These are phyloP conservation scores for Pulveroboletus frians DNA, from an alignment of 768 basidiomycete genomes.

Conservation along the genomic window DNA sequence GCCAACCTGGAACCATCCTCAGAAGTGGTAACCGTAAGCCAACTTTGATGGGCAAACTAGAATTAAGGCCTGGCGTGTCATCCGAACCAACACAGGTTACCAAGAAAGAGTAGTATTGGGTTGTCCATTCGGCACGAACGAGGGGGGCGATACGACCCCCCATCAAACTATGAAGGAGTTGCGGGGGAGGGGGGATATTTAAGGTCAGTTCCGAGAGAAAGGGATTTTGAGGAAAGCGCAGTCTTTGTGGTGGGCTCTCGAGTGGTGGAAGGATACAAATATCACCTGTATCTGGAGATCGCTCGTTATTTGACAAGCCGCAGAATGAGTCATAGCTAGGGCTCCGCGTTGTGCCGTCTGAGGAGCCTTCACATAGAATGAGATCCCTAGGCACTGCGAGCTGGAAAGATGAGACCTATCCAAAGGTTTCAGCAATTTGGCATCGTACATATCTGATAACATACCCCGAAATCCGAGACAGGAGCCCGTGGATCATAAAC, in stretches of 20 bases:
- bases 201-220: neutral
- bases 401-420: constrained; percentile 15
- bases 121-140: constrained; percentile 41
- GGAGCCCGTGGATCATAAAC: constrained; percentile 19
- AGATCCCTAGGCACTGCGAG: constrained; percentile 18
- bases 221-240: neutral
- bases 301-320: constrained; percentile 7
- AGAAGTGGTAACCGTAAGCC: constrained; percentile 7
- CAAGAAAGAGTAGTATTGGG: constrained; percentile 30
- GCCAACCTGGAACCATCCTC: neutral
- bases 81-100: constrained; percentile 35
- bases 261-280: constrained; percentile 27
- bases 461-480: constrained; percentile 16
- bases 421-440: constrained; percentile 6
- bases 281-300: neutral
- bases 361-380: constrained; percentile 5
- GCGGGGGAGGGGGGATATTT: neutral
- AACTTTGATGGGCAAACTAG: constrained; percentile 26
- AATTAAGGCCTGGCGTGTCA: constrained; percentile 21
- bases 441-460: neutral
- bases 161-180: neutral
- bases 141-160: constrained; percentile 20
- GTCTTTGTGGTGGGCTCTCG: constrained; percentile 19
- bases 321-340: constrained; percentile 5
- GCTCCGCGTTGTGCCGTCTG: neutral